These are phyloP conservation scores for Colletotrichum eremochloae DNA, from an alignment of 2,329 filamentous ascomycete genomes.

Conservation along the genomic window DNA sequence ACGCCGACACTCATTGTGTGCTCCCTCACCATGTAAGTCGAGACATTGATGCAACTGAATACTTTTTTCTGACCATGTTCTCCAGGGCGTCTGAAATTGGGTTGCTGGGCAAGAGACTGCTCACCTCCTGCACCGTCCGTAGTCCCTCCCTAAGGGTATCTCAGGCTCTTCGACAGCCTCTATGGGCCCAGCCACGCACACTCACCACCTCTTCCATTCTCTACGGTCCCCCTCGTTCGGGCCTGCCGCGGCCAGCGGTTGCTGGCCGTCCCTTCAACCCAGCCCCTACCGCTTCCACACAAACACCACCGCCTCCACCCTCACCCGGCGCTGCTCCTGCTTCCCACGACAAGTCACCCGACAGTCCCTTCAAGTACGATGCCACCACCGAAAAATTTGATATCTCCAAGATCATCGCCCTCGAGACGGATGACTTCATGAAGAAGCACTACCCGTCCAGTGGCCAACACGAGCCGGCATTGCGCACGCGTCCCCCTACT, in stretches of 20 bases:
- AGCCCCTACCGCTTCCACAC: not conserved
- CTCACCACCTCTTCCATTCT: slow-evolving; percentile 26
- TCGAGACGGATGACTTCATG: slow-evolving; percentile 47
- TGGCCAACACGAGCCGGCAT: slow-evolving; percentile 43
- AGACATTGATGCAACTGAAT: not conserved
- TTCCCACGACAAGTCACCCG: slow-evolving; percentile 8
- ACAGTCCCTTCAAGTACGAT: slow-evolving; percentile 36
- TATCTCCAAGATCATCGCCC: slow-evolving; percentile 53
- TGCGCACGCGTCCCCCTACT: slow-evolving; percentile 57
- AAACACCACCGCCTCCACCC: slow-evolving; percentile 22
- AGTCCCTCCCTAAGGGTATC: slow-evolving; percentile 4
- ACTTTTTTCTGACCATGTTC: not conserved
- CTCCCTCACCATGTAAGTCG: slow-evolving; percentile 26
- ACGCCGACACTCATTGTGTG: not conserved
- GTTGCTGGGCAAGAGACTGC: slow-evolving; percentile 37
- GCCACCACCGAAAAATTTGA: slow-evolving; percentile 47
- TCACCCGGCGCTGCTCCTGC: not conserved
- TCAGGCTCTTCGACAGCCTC: slow-evolving; percentile 24
- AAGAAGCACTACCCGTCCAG: slow-evolving; percentile 32
- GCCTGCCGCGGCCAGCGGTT: not conserved
- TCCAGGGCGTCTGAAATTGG: slow-evolving; percentile 41
- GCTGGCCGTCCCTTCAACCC: not conserved
- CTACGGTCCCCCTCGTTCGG: not conserved
- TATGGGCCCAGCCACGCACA: slow-evolving; percentile 19
- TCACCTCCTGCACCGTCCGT: slow-evolving; percentile 34